Evolutionary conservation across 1,139 yeast species (phyloP).

Genomic region (Hyphopichia wangnamkhiaoensis): DNA sequence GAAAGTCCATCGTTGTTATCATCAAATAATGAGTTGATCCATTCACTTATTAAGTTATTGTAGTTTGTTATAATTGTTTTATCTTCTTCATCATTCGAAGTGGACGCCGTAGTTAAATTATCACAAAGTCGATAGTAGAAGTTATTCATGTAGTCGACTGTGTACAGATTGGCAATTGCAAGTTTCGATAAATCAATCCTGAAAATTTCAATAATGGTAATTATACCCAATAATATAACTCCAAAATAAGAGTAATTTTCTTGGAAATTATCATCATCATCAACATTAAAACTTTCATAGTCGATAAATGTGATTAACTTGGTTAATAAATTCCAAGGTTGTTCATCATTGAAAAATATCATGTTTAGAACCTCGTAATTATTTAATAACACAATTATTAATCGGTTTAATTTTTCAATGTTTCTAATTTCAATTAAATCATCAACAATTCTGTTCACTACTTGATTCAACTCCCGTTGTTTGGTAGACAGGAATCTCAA

Average conservation of each 20-base stretch:
- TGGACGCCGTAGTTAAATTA: constrained; percentile 22
- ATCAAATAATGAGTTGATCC: constrained; percentile 82
- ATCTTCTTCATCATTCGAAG: constrained; percentile 26
- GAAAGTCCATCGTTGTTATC: constrained; percentile 75
- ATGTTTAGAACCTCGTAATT: constrained; percentile 44
- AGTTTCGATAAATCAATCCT: constrained; percentile 34
- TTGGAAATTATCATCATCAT: constrained; percentile 59
- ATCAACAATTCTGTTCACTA: constrained; percentile 34
- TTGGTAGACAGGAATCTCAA: constrained; percentile 43
- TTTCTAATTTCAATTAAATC: constrained; percentile 41
- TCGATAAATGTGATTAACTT: constrained; percentile 38
- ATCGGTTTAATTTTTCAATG: constrained; percentile 47
- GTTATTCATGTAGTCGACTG: constrained; percentile 34
- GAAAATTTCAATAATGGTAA: constrained; percentile 46
- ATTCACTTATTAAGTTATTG: constrained; percentile 59
- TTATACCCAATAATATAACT: constrained; percentile 50
- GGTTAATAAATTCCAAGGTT: constrained; percentile 25
- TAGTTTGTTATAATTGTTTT: constrained; percentile 34
- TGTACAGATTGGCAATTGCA: constrained; percentile 31
- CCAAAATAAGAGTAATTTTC: constrained; percentile 74
- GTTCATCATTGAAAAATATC: constrained; percentile 30
- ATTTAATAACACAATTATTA: constrained; percentile 47
- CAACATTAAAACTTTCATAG: constrained; percentile 31
- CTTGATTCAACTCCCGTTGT: constrained; percentile 35
- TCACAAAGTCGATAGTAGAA: constrained; percentile 35